Conservation (phyloP, 2,329 filamentous ascomycete genomes). For the Lachnellula occidentalis region DNA sequence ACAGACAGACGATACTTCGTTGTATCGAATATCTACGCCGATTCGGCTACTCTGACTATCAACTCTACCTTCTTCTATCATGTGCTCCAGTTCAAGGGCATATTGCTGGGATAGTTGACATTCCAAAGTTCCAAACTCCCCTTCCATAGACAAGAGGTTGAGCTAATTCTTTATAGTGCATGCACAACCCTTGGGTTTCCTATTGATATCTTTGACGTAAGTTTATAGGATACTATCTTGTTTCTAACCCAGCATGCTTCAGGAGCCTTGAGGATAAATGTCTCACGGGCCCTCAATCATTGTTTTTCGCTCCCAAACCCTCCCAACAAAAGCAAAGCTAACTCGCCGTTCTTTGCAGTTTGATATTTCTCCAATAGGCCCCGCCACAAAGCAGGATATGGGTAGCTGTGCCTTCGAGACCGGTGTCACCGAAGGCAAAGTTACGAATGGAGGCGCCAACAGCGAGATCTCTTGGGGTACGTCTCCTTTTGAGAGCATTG, state of each 20-base stretch:
- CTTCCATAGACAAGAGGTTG: neutral
- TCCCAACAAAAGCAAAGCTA: too few relatives aligned
- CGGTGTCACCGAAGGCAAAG: conserved; percentile 39
- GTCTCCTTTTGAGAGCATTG: too few relatives aligned
- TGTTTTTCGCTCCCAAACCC: too few relatives aligned
- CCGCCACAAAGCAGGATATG: conserved; percentile 59
- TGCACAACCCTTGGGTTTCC: conserved; percentile 85
- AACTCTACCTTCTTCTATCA: conserved; percentile 79
- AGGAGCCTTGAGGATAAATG: too few relatives aligned
- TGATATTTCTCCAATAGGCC: conserved; percentile 66
- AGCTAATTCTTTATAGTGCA: conserved; percentile 35
- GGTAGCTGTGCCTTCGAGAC: conserved; percentile 63
- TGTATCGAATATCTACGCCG: conserved; percentile 75
- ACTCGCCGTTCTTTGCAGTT: conserved; percentile 40
- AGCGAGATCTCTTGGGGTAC: conserved; percentile 41
- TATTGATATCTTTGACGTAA: conserved; percentile 79
- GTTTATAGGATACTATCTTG: too few relatives aligned
- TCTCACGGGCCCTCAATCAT: too few relatives aligned
- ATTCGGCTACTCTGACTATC: conserved; percentile 67
- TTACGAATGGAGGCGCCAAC: conserved; percentile 41
- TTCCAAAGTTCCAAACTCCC: conserved; percentile 56
- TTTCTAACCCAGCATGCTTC: too few relatives aligned
- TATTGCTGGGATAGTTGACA: conserved; percentile 83
- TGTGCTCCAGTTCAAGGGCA: conserved; percentile 86
- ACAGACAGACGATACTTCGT: conserved; percentile 38